phyloP scores from a whole-genome alignment of 768 basidiomycete genomes.

The Trametes coccinea region DNA sequence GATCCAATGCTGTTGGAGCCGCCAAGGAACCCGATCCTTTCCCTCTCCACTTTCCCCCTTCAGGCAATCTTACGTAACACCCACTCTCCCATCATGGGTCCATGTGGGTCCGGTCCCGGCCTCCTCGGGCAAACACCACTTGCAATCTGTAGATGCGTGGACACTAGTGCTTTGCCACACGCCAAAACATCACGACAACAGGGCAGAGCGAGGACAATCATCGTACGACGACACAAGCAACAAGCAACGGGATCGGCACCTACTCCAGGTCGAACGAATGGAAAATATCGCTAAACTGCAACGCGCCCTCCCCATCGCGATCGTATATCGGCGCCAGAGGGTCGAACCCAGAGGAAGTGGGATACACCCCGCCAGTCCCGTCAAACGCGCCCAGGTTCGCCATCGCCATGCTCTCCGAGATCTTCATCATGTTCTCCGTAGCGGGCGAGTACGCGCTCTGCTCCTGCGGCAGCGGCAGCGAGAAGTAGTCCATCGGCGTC shows the following conservation, averaged over 20 bases:
- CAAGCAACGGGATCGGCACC: neutral
- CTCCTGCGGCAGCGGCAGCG: neutral
- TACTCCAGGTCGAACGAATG: neutral
- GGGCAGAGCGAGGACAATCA: too few relatives aligned
- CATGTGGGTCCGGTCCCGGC: slow-evolving; percentile 13
- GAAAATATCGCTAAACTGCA: slow-evolving; percentile 10
- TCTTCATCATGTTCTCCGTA: neutral
- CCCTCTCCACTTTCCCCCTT: neutral
- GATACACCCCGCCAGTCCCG: neutral
- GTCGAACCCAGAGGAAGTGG: neutral
- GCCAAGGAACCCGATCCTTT: slow-evolving; percentile 10
- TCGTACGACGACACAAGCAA: too few relatives aligned
- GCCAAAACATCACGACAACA: too few relatives aligned
- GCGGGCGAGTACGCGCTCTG: neutral
- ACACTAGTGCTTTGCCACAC: too few relatives aligned
- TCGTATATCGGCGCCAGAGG: neutral
- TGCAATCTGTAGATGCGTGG: too few relatives aligned
- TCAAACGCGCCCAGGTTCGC: neutral
- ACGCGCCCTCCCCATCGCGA: neutral
- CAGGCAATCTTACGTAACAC: slow-evolving; percentile 2
- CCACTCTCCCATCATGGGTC: slow-evolving; percentile 6
- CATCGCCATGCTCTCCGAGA: slow-evolving; percentile 7
- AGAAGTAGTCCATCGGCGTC: slow-evolving; percentile 2
- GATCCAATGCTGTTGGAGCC: neutral
- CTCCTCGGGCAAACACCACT: neutral